Evolutionary conservation across 306 rosid species (phyloP), one percentile per base, ranked within the genome.

Genomic region (Citrullus mucosospermus): DNA sequence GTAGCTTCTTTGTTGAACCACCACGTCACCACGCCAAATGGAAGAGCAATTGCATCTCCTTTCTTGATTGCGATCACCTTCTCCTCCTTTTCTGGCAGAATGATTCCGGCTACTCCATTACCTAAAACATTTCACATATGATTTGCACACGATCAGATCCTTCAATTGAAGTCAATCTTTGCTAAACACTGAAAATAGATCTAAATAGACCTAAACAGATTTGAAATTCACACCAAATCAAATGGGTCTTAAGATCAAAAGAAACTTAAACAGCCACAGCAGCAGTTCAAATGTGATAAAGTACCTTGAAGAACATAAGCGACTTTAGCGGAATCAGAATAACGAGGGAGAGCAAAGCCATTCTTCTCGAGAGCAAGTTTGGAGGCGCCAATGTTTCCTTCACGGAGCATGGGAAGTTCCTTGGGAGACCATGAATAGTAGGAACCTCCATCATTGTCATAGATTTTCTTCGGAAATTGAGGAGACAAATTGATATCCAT

Each of bases 1-100:
- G 91, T 74, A 32, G 91, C 93, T 44, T 88, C 92, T 83, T 85
- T 89, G 83, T 92, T 92, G 78, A 72, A 82, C 93, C 96, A 92
- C 97, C 97, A 92, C 5, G 93, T 90, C 13, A 92, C 93, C 79
- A 88, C 91, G 46, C 96, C 96, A 57, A 92, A 90, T n/a, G 97
- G 96, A 12, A 92, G 91, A 38, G 97, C 96, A 82, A 92, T 72
- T 8, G 97, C 91, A 75, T 92, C 96, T 30, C 96, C 96, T 85
- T 89, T 88, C 81, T 90, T 92, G 18, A 92, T 86, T 77, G 91
- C 88, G 70, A 92, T 39, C 50, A 90, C 91, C 85, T 85, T 90
- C 86, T 92, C 97, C 78, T 92, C 92, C 25, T 81, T 39, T 71
- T 90, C 96, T 12, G 96, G 96, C 38, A 83, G 90, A 15, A 92